Evolutionary conservation across 2,329 filamentous ascomycete species (phyloP), one percentile per base, ranked within the genome.

Genomic region (Rutstroemia sp.): DNA sequence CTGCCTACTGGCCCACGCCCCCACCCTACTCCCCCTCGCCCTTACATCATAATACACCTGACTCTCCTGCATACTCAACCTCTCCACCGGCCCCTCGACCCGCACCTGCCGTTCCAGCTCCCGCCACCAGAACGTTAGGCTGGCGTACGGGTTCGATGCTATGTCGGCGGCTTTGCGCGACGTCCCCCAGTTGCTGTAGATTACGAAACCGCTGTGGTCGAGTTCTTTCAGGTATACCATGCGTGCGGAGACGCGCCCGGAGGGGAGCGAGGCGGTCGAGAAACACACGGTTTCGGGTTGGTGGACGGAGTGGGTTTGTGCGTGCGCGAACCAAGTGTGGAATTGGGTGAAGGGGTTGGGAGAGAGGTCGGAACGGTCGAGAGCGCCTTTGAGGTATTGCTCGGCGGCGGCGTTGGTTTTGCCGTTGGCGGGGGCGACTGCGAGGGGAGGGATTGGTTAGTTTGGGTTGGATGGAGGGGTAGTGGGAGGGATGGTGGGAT

Each of bases 171-270:
- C 81, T 75, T 86, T 83, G 66, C 79, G 75, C 58, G 84, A 89
- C 0, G 88, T 94, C 59, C 83, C 91, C 76, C 92, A 92, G 72
- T 99, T 99, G 68, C 83, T 88, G 78, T 97, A 99, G 49, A 99
- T 79, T 45, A 97, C 90, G 73, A 95, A 99, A 16, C 92, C 91
- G 5, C 23, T 73, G 5, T 72, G 66, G 71, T 97, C 92, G 23
- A 97, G 83, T 76, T 97, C 94, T 74, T 99, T 99, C 63, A 99
- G 80, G 74, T 97, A 99, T 39, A 99, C 90, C 64, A 90, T 80
- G 58, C 94, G 89, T 3, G 89, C 86, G 48, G 85, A 90, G 19
- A 97, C 88, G 48, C 88, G 85, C 59, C 94, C 94, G 0, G 84
- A 88, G 1, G 92, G 92, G 4, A 97, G 79, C 23, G 79, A 77